Evolutionary conservation across 2,329 filamentous ascomycete species (phyloP).

Genomic region (Pseudopyricularia cyperi): DNA sequence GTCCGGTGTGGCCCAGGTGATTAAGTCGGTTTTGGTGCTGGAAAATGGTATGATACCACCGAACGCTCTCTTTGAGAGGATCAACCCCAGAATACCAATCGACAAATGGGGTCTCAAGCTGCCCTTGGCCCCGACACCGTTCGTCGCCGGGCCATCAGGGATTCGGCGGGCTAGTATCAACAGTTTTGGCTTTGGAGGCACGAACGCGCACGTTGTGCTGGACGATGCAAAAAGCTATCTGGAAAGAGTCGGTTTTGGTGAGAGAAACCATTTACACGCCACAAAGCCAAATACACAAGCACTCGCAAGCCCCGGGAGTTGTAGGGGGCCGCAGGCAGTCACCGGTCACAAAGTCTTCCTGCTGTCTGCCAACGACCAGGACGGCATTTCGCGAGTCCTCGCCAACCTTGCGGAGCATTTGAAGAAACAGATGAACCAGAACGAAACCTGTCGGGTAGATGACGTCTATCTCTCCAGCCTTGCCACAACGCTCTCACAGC

Average conservation of each 20-base stretch:
- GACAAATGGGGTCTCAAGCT: constrained; percentile 10
- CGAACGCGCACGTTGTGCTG: constrained; percentile 14
- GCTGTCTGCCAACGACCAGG: not conserved
- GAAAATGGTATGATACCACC: constrained; percentile 12
- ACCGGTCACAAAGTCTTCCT: not conserved
- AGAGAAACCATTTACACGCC: not conserved
- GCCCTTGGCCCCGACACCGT: no score
- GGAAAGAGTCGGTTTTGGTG: not conserved
- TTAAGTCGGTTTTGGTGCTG: constrained; percentile 14
- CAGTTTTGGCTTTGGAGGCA: constrained; percentile 15
- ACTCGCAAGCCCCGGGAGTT: not conserved
- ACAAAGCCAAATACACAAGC: not conserved
- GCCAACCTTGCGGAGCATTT: constrained; percentile 16
- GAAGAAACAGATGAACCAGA: constrained; percentile 9
- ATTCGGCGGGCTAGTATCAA: constrained; percentile 8
- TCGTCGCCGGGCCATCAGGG: not conserved
- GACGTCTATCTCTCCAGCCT: not conserved
- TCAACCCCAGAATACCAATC: constrained; percentile 12
- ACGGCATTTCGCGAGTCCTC: not conserved
- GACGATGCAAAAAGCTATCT: constrained; percentile 1
- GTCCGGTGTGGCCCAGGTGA: constrained; percentile 17
- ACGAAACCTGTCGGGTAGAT: not conserved
- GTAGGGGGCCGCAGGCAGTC: not conserved
- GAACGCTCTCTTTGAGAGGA: constrained; percentile 9
- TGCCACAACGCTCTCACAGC: not conserved